Percentiles rank a stretch among this genome's conserved stretches.
Evolutionary conservation across 306 rosid genomes (phyloP).

Genomic region (Trichosanthes truncata): DNA sequence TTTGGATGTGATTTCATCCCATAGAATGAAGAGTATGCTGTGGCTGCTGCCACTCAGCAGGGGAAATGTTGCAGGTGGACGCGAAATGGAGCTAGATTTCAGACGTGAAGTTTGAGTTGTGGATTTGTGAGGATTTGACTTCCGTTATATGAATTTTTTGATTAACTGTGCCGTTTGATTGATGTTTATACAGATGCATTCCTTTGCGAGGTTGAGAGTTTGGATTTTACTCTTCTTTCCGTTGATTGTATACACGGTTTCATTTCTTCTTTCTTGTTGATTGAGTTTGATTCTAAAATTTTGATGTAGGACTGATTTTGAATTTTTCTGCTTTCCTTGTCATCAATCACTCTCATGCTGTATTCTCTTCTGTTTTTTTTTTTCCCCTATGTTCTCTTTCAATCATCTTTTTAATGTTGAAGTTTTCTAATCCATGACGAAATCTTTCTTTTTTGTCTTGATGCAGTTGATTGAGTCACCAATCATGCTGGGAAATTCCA

Average conservation of each 20-base stretch:
- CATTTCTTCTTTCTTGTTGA: background rate
- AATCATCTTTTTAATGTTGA: background rate
- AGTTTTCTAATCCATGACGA: background rate
- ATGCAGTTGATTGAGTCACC: constrained; percentile 17
- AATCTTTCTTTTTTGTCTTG: background rate
- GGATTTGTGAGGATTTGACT: background rate
- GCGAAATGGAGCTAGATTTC: background rate
- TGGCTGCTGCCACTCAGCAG: background rate
- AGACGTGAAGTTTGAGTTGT: background rate
- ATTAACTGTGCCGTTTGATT: background rate
- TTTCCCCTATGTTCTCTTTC: background rate
- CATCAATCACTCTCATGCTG: background rate
- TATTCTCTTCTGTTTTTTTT: background rate
- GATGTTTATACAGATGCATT: background rate
- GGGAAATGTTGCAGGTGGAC: background rate
- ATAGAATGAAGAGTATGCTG: background rate
- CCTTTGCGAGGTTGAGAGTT: background rate
- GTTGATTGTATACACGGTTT: background rate
- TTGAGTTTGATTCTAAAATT: background rate
- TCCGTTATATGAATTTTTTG: background rate
- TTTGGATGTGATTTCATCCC: background rate
- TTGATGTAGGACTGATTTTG: background rate
- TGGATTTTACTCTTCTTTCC: background rate
- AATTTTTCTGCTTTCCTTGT: background rate
- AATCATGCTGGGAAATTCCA: constrained; percentile 15